Evolutionary conservation across 768 basidiomycete species (phyloP), one percentile per base, ranked within the genome.

Genomic region (Auriscalpium vulgare): DNA sequence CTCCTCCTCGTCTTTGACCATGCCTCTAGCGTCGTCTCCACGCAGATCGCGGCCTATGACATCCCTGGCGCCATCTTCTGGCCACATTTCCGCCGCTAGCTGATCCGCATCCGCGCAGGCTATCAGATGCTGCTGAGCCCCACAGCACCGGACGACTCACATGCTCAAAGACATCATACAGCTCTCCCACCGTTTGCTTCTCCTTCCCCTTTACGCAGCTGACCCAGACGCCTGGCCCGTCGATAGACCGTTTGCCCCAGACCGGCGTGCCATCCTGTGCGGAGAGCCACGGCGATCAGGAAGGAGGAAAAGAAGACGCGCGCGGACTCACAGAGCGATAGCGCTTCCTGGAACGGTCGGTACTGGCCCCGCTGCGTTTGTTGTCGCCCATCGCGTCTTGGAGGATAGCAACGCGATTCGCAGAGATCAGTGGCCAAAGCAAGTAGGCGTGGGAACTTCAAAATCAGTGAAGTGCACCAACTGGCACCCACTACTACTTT

Each of bases 171-270:
- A 93, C 63, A 63, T 91, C 88, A 59, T 85, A 85, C 37, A 89
- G 68, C 65, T 93, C 91, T 38, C 84, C 82, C 4, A 89, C 79
- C 0, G 87, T 78, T 63, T 84, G 85, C 59, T 80, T 86, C 67
- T 93, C 91, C 62, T 85, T 92, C 17, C 91, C 91, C 67, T 86
- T 89, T 35, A 90, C 79, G 62, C 88, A 92, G 63, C 84, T 90
- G 10, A 82, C 87, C 90, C 91, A 93, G 17, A 93, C 72, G 16
- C 91, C 90, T 17, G 91, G 91, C 9, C 91, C 91, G 57, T 88
- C 86, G 56, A 91, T 78, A 23, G 73, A 69, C 45, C 79, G 72
- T 67, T 82, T 88, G 19, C 71, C 77, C 84, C 84, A 85, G 34
- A 83, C 76, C 16, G 83, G 78, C 2, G 81, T 80, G 6, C 86